Evolutionary conservation across 2,329 filamentous ascomycete genomes (phyloP).

Genomic region (Harringtonia aguacate): DNA sequence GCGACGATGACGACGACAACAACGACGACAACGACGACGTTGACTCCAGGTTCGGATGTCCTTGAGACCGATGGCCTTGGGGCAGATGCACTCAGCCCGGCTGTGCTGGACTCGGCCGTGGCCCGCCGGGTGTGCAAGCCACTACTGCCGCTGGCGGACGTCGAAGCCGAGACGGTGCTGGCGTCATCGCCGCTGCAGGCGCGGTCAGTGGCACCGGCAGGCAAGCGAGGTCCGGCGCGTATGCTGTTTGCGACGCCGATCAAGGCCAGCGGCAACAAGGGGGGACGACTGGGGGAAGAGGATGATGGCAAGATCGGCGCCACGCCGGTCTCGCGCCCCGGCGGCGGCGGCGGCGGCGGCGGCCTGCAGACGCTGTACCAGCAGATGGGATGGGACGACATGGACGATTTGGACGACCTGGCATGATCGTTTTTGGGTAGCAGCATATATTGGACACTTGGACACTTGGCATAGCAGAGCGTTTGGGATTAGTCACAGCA

Average conservation of each 20-base stretch:
- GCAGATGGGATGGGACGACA: conserved; percentile 47
- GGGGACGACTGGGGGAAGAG: background rate
- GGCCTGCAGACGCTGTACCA: conserved; percentile 38
- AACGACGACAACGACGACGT: background rate
- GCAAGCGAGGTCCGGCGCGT: background rate
- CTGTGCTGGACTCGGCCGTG: too few species aligned
- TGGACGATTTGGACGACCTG: conserved; percentile 27
- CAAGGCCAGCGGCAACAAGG: conserved; percentile 11
- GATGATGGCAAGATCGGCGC: background rate
- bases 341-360: conserved; percentile 9
- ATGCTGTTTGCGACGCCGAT: conserved; percentile 19
- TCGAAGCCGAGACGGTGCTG: conserved; percentile 6
- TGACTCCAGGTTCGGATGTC: too few species aligned
- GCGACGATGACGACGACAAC: background rate
- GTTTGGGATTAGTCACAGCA: background rate
- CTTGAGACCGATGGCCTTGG: too few species aligned
- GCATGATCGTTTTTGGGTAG: too few species aligned
- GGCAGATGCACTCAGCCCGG: too few species aligned
- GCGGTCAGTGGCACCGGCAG: background rate
- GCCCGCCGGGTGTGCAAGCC: too few species aligned
- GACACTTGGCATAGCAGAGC: conserved; percentile 3
- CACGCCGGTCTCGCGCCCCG: background rate
- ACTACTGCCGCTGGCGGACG: too few species aligned
- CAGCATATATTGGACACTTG: background rate
- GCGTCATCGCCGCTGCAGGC: conserved; percentile 12